phyloP scores from a whole-genome alignment of 2,329 filamentous ascomycete genomes.

The Alternaria rosae region DNA sequence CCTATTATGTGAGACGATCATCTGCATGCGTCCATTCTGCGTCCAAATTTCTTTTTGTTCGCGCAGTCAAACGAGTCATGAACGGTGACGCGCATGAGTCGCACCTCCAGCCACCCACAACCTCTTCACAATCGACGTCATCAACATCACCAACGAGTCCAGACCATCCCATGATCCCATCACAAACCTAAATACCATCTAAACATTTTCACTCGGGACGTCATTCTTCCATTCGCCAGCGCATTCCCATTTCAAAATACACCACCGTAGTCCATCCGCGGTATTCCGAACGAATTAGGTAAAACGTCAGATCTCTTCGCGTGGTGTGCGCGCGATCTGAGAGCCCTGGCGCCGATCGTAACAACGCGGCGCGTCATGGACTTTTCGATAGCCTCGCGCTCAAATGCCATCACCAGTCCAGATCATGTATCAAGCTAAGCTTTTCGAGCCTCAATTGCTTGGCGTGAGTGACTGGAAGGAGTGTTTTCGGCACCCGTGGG shows the following conservation, averaged over 20 bases:
- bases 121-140: neutral
- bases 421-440: slow-evolving; percentile 4
- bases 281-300: neutral
- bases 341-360: slow-evolving; percentile 11
- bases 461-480: neutral
- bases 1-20: too few species aligned
- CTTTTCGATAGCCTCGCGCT: neutral
- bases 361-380: slow-evolving; percentile 19
- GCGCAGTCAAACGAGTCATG: neutral
- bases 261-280: neutral
- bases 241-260: neutral
- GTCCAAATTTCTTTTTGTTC: neutral
- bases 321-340: slow-evolving; percentile 11
- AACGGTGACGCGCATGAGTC: neutral
- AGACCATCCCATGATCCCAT: neutral
- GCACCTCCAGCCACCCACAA: neutral
- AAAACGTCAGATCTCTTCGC: slow-evolving; percentile 1
- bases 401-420: slow-evolving; percentile 1
- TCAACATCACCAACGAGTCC: neutral
- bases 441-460: slow-evolving; percentile 5
- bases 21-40: neutral
- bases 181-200: neutral
- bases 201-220: neutral
- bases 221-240: neutral
- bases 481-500: slow-evolving; percentile 1